Evolutionary conservation across 257 asterid genomes (phyloP).

Genomic region (Plectranthus barbatus): DNA sequence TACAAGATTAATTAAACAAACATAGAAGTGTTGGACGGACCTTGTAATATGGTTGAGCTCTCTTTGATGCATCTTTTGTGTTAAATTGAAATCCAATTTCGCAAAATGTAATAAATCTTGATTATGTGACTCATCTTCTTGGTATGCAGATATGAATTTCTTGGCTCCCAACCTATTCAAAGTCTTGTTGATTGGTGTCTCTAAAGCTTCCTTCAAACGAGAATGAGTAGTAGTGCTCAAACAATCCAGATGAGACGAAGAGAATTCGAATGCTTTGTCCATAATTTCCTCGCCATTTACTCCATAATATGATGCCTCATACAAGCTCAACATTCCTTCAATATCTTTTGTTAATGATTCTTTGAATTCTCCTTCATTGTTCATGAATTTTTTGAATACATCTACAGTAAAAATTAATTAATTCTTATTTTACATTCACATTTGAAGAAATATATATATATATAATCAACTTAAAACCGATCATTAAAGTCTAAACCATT

Average conservation of each 20-base stretch:
- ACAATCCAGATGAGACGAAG: conserved; percentile 11
- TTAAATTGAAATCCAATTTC: conserved; percentile 15
- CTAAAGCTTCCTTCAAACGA: conserved; percentile 13
- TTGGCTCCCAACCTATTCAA: conserved; percentile 17
- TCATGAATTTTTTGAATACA: conserved; percentile 17
- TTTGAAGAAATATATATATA: no score
- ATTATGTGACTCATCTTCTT: conserved; percentile 15
- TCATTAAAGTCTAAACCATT: no score
- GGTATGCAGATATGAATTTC: conserved; percentile 16
- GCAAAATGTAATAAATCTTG: conserved; percentile 5
- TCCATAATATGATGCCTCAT: conserved; percentile 23
- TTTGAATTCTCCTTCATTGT: conserved; percentile 15
- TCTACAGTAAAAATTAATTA: not conserved
- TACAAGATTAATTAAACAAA: no score
- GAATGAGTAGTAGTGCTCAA: not conserved
- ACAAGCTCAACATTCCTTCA: conserved; percentile 20
- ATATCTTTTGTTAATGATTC: not conserved
- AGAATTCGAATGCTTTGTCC: conserved; percentile 28
- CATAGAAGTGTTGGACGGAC: not conserved
- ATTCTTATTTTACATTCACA: no score
- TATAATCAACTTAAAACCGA: no score
- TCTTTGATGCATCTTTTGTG: conserved; percentile 20
- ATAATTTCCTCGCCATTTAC: conserved; percentile 21
- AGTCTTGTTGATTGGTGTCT: conserved; percentile 21
- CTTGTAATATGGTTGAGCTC: conserved; percentile 24